These are phyloP conservation scores for Groenewaldozyma sp. DNA, from an alignment of 1,139 yeast genomes.

Conservation along the genomic window DNA sequence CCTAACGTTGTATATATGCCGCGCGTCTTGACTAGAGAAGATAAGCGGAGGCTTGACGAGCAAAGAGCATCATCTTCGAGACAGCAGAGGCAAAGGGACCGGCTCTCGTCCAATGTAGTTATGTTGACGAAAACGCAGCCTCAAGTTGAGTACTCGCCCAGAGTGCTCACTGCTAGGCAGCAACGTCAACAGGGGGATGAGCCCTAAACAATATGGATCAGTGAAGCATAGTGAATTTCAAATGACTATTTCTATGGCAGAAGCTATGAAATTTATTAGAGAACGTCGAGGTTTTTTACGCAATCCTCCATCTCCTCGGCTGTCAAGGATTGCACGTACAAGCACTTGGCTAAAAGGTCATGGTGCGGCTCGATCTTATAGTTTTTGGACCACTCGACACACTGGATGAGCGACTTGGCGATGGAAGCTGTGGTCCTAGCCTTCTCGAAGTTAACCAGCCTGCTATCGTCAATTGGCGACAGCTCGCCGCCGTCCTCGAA, in stretches of 20 bases:
- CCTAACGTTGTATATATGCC: slow-evolving; percentile 12
- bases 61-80: too few species aligned
- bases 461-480: slow-evolving; percentile 24
- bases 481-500: slow-evolving; percentile 14
- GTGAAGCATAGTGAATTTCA: too few species aligned
- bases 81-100: too few species aligned
- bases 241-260: not conserved
- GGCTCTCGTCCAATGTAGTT: too few species aligned
- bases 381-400: slow-evolving; percentile 75
- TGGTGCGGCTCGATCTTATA: slow-evolving; percentile 43
- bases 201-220: too few species aligned
- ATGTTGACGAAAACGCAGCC: slow-evolving; percentile 8
- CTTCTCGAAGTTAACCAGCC: slow-evolving; percentile 64
- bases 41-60: slow-evolving; percentile 6
- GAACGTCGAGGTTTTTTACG: slow-evolving; percentile 11
- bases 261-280: not conserved
- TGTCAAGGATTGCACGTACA: slow-evolving; percentile 68
- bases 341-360: slow-evolving; percentile 70
- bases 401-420: slow-evolving; percentile 68
- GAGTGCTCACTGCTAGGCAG: slow-evolving; percentile 8
- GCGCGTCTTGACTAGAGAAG: slow-evolving; percentile 7
- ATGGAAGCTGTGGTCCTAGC: slow-evolving; percentile 70
- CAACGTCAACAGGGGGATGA: too few species aligned
- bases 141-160: slow-evolving; percentile 9
- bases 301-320: slow-evolving; percentile 63